phyloP scores from a whole-genome alignment of 2,329 filamentous ascomycete genomes.

The Leptosphaerulina australis region DNA sequence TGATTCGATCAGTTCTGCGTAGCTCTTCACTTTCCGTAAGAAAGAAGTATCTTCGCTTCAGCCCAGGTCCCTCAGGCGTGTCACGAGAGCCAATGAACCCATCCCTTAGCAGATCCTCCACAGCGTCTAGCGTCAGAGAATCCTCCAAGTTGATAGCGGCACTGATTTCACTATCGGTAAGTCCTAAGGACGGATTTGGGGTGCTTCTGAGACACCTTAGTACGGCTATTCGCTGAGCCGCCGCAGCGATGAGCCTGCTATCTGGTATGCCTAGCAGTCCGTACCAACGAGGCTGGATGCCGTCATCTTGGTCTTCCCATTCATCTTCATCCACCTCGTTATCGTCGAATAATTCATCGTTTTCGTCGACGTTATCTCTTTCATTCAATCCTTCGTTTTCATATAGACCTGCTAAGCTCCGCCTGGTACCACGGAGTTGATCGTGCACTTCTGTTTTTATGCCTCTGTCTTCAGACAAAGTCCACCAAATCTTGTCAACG shows the following conservation, averaged over 20 bases:
- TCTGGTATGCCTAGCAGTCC: not conserved
- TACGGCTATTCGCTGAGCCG: not conserved
- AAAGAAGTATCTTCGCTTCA: not conserved
- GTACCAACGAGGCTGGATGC: too few species aligned
- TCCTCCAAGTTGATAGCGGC: not conserved
- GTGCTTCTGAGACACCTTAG: not conserved
- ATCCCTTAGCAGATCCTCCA: not conserved
- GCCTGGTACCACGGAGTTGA: constrained; percentile 4
- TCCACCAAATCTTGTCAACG: constrained; percentile 16
- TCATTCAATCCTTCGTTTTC: constrained; percentile 1
- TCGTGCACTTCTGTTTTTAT: constrained; percentile 20
- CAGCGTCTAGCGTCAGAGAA: not conserved
- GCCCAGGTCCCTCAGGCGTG: not conserved
- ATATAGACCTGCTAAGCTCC: constrained; percentile 13
- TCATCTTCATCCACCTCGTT: not conserved
- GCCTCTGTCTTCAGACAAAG: not conserved
- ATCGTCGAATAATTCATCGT: not conserved
- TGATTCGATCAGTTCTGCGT: not conserved
- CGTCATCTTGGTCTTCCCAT: not conserved
- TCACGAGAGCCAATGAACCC: not conserved
- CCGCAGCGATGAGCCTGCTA: not conserved
- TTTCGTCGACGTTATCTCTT: not conserved
- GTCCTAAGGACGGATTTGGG: not conserved
- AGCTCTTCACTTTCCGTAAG: not conserved
- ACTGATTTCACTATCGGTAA: not conserved